These are phyloP conservation scores for Sarcocystis neurona DNA, from an alignment of 169 alveolate genomes.

Conservation along the genomic window DNA sequence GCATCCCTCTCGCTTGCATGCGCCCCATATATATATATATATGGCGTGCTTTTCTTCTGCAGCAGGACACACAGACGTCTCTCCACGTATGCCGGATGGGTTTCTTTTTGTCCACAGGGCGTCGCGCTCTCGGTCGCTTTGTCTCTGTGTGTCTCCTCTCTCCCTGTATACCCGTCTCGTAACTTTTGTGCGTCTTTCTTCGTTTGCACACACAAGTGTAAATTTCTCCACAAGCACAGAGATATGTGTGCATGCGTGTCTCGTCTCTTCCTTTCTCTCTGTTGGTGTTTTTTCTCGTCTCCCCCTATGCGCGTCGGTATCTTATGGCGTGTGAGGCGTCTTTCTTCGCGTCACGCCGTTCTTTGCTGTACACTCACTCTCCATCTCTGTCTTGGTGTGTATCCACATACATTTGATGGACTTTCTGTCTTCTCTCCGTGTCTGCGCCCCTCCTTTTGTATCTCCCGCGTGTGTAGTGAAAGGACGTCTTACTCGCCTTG, in stretches of 20 bases:
- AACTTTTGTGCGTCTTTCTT: no score
- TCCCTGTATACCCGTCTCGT: no score
- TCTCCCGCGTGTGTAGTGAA: background rate
- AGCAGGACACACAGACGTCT: background rate
- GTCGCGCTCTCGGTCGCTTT: background rate
- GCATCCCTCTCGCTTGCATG: background rate
- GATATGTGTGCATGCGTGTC: background rate
- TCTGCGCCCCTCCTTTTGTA: background rate
- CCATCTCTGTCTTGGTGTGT: background rate
- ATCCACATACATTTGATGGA: no score
- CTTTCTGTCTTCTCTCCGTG: background rate
- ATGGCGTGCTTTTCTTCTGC: background rate
- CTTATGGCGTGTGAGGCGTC: background rate
- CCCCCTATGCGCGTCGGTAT: background rate
- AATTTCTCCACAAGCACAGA: no score
- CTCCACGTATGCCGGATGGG: background rate
- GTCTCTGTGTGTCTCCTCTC: background rate
- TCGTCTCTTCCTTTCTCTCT: background rate
- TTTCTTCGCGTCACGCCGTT: background rate
- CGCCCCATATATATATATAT: background rate
- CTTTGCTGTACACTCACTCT: background rate
- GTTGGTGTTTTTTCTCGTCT: background rate
- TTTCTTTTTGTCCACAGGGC: background rate
- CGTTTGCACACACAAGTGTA: no score
- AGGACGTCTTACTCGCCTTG: background rate